A percentile compares a stretch with the other conserved stretches of the same genome.
phyloP scores from a whole-genome alignment of 2,329 filamentous ascomycete species.

The Trichoderma arundinaceum region DNA sequence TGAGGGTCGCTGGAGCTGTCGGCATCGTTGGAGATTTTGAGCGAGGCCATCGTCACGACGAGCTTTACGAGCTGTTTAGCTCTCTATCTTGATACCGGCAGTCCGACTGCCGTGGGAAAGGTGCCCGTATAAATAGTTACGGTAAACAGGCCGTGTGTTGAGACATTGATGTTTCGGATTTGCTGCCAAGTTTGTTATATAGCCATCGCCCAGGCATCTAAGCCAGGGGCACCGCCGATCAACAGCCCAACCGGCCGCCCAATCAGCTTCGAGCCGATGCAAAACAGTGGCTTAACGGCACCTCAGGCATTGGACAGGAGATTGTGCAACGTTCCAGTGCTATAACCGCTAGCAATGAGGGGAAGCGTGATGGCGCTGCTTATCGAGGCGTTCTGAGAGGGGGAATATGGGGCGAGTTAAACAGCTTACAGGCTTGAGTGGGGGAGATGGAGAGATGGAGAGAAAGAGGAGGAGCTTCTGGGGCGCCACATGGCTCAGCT shows the following conservation, averaged over 20 bases:
- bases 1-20: not conserved
- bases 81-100: too few species aligned
- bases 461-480: not conserved
- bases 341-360: conserved; percentile 30
- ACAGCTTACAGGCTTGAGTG: conserved; percentile 3
- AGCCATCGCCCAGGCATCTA: not conserved
- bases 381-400: not conserved
- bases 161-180: not conserved
- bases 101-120: too few species aligned
- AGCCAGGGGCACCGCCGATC: not conserved
- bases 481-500: conserved; percentile 16
- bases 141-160: too few species aligned
- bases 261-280: conserved; percentile 21
- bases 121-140: too few species aligned
- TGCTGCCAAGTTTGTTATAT: not conserved
- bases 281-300: conserved; percentile 14
- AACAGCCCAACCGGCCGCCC: not conserved
- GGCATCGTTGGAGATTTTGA: conserved; percentile 32
- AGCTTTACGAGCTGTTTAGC: not conserved
- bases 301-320: conserved; percentile 15
- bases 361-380: conserved; percentile 30
- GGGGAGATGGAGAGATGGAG: conserved; percentile 2
- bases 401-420: conserved; percentile 6
- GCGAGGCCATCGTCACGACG: conserved; percentile 36
- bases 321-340: conserved; percentile 42